Percentiles rank a stretch among this genome's conserved stretches.
phyloP scores from a whole-genome alignment of 2,329 filamentous ascomycete genomes.

The Verticillium nonalfalfae region DNA sequence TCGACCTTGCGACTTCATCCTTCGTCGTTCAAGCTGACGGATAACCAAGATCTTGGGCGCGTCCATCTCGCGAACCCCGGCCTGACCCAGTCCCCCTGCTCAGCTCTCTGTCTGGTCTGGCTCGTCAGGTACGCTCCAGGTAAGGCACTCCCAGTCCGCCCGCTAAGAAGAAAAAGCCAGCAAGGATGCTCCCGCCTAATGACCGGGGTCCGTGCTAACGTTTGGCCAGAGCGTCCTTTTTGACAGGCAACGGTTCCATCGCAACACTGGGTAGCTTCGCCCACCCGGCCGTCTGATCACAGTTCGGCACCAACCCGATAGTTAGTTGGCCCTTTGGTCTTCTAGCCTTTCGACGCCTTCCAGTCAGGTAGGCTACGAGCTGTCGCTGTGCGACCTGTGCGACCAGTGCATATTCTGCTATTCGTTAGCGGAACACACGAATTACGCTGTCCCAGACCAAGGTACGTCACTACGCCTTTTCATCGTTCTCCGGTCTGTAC shows the following conservation, averaged over 20 bases:
- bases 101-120: background rate
- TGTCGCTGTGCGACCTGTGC: background rate
- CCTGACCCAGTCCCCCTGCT: background rate
- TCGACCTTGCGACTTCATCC: background rate
- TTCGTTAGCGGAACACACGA: background rate
- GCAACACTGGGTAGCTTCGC: background rate
- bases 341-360: background rate
- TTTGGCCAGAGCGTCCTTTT: slow-evolving; percentile 4
- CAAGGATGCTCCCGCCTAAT: slow-evolving; percentile 1
- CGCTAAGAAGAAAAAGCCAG: background rate
- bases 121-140: background rate
- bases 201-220: slow-evolving; percentile 7
- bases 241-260: slow-evolving; percentile 10
- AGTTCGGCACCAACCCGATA: background rate
- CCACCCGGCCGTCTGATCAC: background rate
- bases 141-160: background rate
- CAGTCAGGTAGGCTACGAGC: background rate
- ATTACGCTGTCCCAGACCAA: background rate
- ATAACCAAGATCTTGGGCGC: background rate
- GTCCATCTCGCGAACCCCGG: background rate
- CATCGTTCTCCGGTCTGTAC: background rate
- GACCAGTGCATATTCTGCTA: background rate
- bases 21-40: background rate
- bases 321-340: background rate
- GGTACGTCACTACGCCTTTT: background rate